A percentile compares a stretch with the other conserved stretches of the same genome.
Conservation (phyloP, 495 filamentous ascomycete genomes). For the Penicillium cosmopolitanum region DNA sequence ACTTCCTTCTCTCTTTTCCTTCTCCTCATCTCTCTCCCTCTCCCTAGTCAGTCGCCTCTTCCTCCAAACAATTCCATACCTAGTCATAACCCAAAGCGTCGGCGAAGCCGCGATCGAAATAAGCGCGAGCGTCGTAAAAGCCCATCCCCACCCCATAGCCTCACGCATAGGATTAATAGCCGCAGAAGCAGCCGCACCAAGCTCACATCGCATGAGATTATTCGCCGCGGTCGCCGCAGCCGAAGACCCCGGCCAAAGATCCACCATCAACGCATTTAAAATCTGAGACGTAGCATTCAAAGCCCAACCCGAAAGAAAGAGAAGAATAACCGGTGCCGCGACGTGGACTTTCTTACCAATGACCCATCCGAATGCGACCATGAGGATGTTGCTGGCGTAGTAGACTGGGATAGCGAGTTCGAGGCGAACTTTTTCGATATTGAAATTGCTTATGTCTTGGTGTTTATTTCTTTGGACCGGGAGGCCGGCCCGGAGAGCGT, state of each 20-base stretch:
- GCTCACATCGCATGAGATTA: slow-evolving; percentile 65
- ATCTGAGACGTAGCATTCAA: slow-evolving; percentile 37
- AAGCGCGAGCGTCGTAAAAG: slow-evolving; percentile 60
- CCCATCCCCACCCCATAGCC: slow-evolving; percentile 64
- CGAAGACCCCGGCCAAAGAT: slow-evolving; percentile 59
- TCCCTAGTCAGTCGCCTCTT: slow-evolving; percentile 31
- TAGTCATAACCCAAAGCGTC: slow-evolving; percentile 31
- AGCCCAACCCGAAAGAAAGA: slow-evolving; percentile 39
- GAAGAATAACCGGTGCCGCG: slow-evolving; percentile 37
- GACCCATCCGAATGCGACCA: slow-evolving; percentile 56
- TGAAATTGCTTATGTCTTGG: slow-evolving; percentile 46
- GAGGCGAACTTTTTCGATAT: slow-evolving; percentile 48
- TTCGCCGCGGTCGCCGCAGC: slow-evolving; percentile 67
- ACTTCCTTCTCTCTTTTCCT: background rate
- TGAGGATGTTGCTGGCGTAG: slow-evolving; percentile 27
- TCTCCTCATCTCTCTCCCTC: slow-evolving; percentile 7
- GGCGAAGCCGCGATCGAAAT: slow-evolving; percentile 33
- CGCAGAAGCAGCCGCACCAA: slow-evolving; percentile 61
- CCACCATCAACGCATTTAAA: slow-evolving; percentile 58
- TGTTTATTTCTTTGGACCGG: slow-evolving; percentile 39
- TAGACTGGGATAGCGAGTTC: slow-evolving; percentile 41
- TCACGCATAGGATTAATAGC: slow-evolving; percentile 61
- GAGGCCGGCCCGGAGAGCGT: slow-evolving; percentile 38
- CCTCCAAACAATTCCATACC: slow-evolving; percentile 45
- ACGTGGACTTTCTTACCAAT: slow-evolving; percentile 38